Evolutionary conservation across 768 basidiomycete genomes (phyloP).

Genomic region (Hericium erinaceus): DNA sequence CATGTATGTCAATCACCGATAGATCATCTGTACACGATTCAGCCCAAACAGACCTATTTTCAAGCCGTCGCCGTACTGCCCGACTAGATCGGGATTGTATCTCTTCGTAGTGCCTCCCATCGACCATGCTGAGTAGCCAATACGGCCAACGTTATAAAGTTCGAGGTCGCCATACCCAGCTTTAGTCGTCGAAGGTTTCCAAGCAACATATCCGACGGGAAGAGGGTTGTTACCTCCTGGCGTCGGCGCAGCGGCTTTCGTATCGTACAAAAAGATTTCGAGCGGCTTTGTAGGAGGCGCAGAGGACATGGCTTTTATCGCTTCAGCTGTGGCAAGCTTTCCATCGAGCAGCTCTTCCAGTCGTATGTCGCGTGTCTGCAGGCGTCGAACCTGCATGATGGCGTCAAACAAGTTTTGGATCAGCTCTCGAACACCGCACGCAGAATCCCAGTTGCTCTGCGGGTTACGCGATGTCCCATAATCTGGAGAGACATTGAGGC

Average conservation of each 20-base stretch:
- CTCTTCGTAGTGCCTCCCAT: neutral
- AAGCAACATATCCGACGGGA: neutral
- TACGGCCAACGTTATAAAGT: neutral
- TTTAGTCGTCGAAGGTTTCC: neutral
- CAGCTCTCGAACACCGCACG: neutral
- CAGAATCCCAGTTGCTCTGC: neutral
- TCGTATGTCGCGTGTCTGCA: neutral
- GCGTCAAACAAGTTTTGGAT: neutral
- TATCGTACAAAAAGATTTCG: neutral
- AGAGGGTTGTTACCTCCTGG: neutral
- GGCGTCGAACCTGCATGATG: neutral
- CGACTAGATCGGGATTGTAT: neutral
- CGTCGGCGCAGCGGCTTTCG: neutral
- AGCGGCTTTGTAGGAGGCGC: neutral
- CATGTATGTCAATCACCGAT: neutral
- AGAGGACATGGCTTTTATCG: neutral
- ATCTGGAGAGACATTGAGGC: neutral
- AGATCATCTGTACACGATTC: neutral
- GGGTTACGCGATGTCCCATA: neutral
- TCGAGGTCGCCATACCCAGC: neutral
- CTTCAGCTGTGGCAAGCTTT: neutral
- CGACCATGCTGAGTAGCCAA: neutral
- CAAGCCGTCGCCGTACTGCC: neutral
- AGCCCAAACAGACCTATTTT: neutral
- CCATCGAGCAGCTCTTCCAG: neutral